Base-by-base conservation (phyloP, 305 asterid genomes). In the Nicotiana rustica region DNA sequence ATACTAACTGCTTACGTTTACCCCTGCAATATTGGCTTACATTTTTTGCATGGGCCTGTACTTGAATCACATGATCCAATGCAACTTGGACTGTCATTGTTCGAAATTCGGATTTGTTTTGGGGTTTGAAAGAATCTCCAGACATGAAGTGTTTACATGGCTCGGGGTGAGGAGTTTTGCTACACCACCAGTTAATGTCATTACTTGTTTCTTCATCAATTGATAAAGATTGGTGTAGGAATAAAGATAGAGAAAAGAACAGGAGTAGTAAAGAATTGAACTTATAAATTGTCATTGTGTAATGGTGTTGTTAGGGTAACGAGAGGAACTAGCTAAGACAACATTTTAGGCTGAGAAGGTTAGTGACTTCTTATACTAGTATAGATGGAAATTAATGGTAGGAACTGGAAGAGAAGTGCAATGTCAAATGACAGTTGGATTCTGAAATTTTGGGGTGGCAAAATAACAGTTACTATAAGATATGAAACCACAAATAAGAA, bases 101-200 rank as follows among this genome's bases (percentile, higher is more conserved):
- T 5, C 93, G 85, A 75, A 95, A 95, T 1, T 92, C 92, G 13
- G 84, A 83, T 41, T 17, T 79, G 55, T 88, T 44, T 83, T 70
- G 81, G 0, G 93, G 94, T 47, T 71, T 35, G 83, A 62, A 77
- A 12, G 84, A 62, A 7, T 84, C 60, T 1, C 80, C 85, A 6
- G 85, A 70, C 94, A 93, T 84, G 90, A 85, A 88, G 83, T 85
- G 65, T 38, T 66, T 89, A 85, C 98, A 95, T 0, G 90, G 83
- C 9, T 86, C 82, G 0, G 97, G 97, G 79, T 95, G 91, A 12
- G 98, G 97, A 0, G 97, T 90, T 52, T 85, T 75, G 86, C 47
- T 77, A 89, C 98, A 95, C 97, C 97, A 95, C 86, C 84, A 41
- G 10, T 73, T 56, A 38, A 93, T 93, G 69, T 61, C 88, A 19